Evolutionary conservation across 2,329 filamentous ascomycete species (phyloP).

Genomic region (Leptographium lundbergii): DNA sequence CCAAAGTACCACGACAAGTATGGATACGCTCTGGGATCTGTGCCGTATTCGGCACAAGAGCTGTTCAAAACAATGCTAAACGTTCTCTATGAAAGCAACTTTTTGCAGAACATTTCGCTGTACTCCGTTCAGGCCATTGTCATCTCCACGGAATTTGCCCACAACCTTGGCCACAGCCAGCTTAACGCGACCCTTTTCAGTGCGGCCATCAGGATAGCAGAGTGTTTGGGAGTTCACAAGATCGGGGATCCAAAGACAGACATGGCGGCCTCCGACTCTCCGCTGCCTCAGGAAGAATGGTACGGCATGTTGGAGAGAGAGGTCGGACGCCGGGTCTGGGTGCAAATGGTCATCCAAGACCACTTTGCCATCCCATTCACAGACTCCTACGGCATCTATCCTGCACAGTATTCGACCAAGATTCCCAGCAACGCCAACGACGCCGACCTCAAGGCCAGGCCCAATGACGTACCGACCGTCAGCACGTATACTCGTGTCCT

Average conservation of each 20-base stretch:
- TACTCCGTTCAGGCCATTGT: conserved; percentile 23
- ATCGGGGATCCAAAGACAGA: conserved; percentile 5
- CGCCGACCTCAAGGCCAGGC: conserved; percentile 12
- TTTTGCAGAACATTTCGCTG: conserved; percentile 17
- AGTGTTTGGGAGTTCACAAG: conserved; percentile 14
- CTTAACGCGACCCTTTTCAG: conserved; percentile 19
- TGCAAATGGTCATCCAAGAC: conserved; percentile 24
- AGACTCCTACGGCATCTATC: conserved; percentile 23
- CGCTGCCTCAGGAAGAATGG: not conserved
- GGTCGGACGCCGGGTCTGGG: conserved; percentile 23
- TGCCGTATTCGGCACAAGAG: conserved; percentile 6
- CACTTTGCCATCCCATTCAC: conserved; percentile 23
- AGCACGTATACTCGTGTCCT: conserved; percentile 17
- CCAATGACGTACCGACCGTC: conserved; percentile 9
- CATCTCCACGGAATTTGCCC: conserved; percentile 23
- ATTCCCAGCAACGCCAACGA: conserved; percentile 21
- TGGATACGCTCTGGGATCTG: not conserved
- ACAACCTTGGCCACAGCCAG: conserved; percentile 23
- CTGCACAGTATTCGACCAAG: conserved; percentile 20
- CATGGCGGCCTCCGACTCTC: not conserved
- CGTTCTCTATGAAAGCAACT: conserved; percentile 19
- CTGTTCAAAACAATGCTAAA: conserved; percentile 21
- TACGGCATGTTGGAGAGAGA: conserved; percentile 16
- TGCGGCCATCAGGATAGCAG: conserved; percentile 22
- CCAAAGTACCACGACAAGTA: conserved; percentile 5